These are phyloP conservation scores for Pseudohalonectria lignicola DNA, from an alignment of 2,329 filamentous ascomycete genomes.

Conservation along the genomic window DNA sequence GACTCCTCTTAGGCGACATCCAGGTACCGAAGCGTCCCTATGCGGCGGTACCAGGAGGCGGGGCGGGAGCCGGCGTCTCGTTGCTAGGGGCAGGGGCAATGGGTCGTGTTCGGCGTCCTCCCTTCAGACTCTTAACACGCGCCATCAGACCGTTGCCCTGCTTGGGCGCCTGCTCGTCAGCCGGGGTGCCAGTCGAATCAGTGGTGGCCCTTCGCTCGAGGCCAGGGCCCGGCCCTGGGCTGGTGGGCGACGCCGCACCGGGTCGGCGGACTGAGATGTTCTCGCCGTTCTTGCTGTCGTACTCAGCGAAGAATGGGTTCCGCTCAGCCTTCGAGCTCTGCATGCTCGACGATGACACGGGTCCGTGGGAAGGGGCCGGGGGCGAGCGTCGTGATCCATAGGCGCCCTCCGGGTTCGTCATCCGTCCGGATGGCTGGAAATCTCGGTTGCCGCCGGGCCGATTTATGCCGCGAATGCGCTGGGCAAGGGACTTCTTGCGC, in stretches of 20 bases:
- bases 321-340: conserved; percentile 31
- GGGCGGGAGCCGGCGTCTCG: conserved; percentile 13
- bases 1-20: not conserved
- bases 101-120: conserved; percentile 41
- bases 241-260: conserved; percentile 36
- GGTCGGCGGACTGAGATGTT: conserved; percentile 32
- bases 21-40: conserved; percentile 8
- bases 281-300: conserved; percentile 47
- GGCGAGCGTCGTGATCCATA: conserved; percentile 29
- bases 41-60: conserved; percentile 9
- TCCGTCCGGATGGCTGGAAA: conserved; percentile 45
- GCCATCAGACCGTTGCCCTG: conserved; percentile 47
- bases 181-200: conserved; percentile 32
- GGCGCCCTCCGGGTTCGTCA: conserved; percentile 42
- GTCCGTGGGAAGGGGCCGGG: conserved; percentile 17
- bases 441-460: conserved; percentile 47
- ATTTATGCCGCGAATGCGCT: conserved; percentile 79
- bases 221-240: conserved; percentile 38
- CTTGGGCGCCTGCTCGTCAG: conserved; percentile 21
- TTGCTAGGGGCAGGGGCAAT: conserved; percentile 14
- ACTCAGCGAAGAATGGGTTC: conserved; percentile 82
- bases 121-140: conserved; percentile 75
- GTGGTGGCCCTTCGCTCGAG: conserved; percentile 57
- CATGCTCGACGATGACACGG: conserved; percentile 13
- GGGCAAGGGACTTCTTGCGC: conserved; percentile 89